phyloP scores from a whole-genome alignment of 2,329 filamentous ascomycete species.

The Didymella lethalis region DNA sequence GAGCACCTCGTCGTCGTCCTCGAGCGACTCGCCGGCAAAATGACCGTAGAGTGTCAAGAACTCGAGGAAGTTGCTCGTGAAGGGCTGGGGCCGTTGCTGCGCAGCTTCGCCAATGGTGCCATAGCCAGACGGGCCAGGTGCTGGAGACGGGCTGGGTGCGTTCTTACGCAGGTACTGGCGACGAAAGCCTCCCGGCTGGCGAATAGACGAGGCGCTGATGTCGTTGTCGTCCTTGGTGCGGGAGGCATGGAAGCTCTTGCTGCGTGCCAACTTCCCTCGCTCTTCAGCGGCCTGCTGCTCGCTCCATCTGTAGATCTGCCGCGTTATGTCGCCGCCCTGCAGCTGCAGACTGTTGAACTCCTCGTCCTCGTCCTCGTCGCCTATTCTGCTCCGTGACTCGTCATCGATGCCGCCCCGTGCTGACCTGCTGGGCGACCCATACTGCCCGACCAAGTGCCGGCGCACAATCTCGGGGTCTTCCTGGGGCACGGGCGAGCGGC shows the following conservation, averaged over 20 bases:
- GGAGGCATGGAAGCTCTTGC: slow-evolving; percentile 84
- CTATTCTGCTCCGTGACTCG: slow-evolving; percentile 55
- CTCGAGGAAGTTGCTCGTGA: slow-evolving; percentile 94
- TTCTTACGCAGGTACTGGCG: slow-evolving; percentile 85
- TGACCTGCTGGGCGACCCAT: slow-evolving; percentile 49
- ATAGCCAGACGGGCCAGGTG: slow-evolving; percentile 54
- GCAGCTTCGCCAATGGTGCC: slow-evolving; percentile 42
- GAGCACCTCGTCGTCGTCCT: slow-evolving; percentile 93
- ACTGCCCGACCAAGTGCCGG: slow-evolving; percentile 75
- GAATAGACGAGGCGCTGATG: slow-evolving; percentile 87
- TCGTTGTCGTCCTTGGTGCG: slow-evolving; percentile 80
- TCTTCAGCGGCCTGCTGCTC: slow-evolving; percentile 80
- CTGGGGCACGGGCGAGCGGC: slow-evolving; percentile 66
- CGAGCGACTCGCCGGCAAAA: slow-evolving; percentile 94
- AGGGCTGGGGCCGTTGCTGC: slow-evolving; percentile 47
- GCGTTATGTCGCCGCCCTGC: slow-evolving; percentile 92
- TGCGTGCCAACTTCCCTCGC: slow-evolving; percentile 72
- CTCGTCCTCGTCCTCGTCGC: slow-evolving; percentile 58
- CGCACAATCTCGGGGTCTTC: slow-evolving; percentile 93
- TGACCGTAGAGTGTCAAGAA: slow-evolving; percentile 95
- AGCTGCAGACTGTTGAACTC: slow-evolving; percentile 93
- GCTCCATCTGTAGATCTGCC: slow-evolving; percentile 96
- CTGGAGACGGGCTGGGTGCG: slow-evolving; percentile 68
- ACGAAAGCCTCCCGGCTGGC: slow-evolving; percentile 91
- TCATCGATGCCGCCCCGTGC: slow-evolving; percentile 39